Conservation (phyloP, 257 asterid genomes). For the Buddleja alternifolia region DNA sequence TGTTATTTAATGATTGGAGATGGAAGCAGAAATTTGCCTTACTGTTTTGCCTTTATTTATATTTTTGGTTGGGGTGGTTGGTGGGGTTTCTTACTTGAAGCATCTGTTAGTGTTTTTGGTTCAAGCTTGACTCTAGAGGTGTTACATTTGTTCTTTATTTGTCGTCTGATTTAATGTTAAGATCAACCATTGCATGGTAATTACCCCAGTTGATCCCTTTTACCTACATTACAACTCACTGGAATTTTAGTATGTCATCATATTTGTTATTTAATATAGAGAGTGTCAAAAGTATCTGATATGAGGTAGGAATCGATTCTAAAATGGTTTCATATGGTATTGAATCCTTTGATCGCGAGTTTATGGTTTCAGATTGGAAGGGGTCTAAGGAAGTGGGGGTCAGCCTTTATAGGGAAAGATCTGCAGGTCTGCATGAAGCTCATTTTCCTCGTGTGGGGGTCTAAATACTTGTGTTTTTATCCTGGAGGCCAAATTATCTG, state of each 20-base stretch:
- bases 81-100: too few species aligned
- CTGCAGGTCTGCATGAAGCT: neutral
- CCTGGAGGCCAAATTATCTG: too few species aligned
- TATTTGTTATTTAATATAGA: neutral
- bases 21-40: neutral
- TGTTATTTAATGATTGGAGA: neutral
- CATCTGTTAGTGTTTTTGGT: neutral
- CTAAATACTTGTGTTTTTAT: too few species aligned
- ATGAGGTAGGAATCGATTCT: neutral
- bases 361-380: neutral
- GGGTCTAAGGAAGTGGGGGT: neutral
- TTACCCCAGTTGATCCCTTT: neutral
- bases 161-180: neutral
- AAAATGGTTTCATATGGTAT: neutral
- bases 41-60: neutral
- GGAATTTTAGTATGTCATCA: too few species aligned
- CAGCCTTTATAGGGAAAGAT: neutral
- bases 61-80: neutral
- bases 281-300: neutral
- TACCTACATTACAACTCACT: neutral
- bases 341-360: neutral
- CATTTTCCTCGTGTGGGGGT: neutral
- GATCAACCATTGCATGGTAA: neutral
- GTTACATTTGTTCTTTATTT: neutral
- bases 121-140: neutral